Evolutionary conservation across 2,329 filamentous ascomycete species (phyloP), one percentile per base, ranked within the genome.

Genomic region (Cladosporium halotolerans): DNA sequence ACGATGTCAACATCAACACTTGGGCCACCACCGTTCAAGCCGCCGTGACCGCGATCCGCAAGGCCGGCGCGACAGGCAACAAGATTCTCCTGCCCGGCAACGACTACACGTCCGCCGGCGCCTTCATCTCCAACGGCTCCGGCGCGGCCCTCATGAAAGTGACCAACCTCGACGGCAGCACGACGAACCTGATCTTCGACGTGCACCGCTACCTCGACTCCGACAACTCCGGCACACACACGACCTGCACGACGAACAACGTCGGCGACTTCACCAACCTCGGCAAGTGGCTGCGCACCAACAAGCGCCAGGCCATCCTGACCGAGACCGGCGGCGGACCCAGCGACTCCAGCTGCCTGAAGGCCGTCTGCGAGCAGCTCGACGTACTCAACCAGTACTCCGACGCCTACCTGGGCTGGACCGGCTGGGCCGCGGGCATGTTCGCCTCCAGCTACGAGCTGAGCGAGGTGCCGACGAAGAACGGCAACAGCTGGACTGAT

Each of bases 11-110:
- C 60, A 73, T 84, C 58, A 66, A 63, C 23, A 66, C 69, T 1
- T 87, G 84, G 84, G 81, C 79, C 0, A 65, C 73, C 4, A 82
- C 80, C 0, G 79, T 80, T 56, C 84, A 87, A 63, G 74, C 73
- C 10, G 82, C 74, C 13, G 84, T 88, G 1, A 82, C 78, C 0
- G 84, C 82, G 3, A 86, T 88, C 60, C 79, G 84, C 41, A 67
- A 76, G 40, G 78, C 80, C 2, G 84, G 83, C n/a, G 83, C 83
- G n/a, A 76, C 72, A 0, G 70, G 70, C 16, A 81, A 87, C 58
- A 77, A 81, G 62, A 85, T 87, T 58, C 73, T 87, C 10, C 75
- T 86, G 1, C 80, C 84, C 0, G 84, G 84, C 2, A 83, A 75
- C 36, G 78, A 80, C 60, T 86, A 53, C 48, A 55, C 59, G 43